These are phyloP conservation scores for Mycena belliarum DNA, from an alignment of 768 basidiomycete species.

Conservation along the genomic window DNA sequence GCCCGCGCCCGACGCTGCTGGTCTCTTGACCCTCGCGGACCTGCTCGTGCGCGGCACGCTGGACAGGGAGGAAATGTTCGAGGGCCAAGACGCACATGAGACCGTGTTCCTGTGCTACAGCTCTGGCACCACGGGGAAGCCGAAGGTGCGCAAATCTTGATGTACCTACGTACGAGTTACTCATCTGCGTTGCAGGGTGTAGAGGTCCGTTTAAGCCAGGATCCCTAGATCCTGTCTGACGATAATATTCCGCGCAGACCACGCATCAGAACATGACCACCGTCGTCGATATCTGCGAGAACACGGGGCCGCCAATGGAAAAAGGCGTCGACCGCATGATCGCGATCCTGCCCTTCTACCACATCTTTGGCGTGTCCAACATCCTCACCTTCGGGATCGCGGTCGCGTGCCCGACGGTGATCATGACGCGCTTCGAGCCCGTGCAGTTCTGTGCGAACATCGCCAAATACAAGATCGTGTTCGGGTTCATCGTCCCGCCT, in stretches of 20 bases:
- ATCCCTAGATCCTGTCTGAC: too few relatives aligned
- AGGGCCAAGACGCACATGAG: too few relatives aligned
- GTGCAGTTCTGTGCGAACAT: constrained; percentile 50
- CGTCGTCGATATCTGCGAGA: constrained; percentile 46
- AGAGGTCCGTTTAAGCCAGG: too few relatives aligned
- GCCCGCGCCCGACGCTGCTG: background rate
- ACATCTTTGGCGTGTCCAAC: constrained; percentile 29
- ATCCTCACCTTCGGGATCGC: too few relatives aligned
- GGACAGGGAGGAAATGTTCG: too few relatives aligned
- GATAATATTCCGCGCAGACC: constrained; percentile 34
- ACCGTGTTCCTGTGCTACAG: constrained; percentile 29
- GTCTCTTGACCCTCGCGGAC: constrained; percentile 14
- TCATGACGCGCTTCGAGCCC: constrained; percentile 59
- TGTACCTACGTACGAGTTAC: too few relatives aligned
- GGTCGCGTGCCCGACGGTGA: constrained; percentile 39
- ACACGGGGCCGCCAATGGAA: too few relatives aligned
- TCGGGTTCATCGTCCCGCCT: constrained; percentile 59
- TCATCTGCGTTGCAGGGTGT: constrained; percentile 8
- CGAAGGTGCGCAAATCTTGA: background rate
- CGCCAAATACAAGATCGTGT: constrained; percentile 50
- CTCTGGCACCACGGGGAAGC: constrained; percentile 55
- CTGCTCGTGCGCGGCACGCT: constrained; percentile 16
- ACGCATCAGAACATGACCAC: constrained; percentile 54
- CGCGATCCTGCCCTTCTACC: constrained; percentile 47
- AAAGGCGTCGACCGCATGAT: constrained; percentile 55